Base-by-base conservation (phyloP, 345 rosid genomes). In the Boechera stricta region DNA sequence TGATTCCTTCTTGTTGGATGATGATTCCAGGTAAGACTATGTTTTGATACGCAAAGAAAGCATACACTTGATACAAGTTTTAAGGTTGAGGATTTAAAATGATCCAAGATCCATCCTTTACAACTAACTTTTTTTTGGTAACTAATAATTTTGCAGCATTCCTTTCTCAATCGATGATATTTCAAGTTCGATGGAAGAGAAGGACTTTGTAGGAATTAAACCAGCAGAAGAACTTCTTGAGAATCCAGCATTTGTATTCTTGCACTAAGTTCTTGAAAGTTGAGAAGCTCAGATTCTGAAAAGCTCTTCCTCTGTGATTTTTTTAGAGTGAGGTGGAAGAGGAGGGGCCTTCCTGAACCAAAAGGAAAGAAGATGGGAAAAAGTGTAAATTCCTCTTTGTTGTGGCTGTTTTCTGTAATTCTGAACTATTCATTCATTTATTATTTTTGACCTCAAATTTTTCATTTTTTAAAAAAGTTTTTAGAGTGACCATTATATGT, bases 111-210 rank as follows among this genome's bases (percentile, higher is more conserved):
- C 10, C 42, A 60, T 59, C 31, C 2, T 42, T 41, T 6, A 39
- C 44, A 59, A 15, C 38, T 24, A 63, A 67, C 53, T 47, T 7
- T 38, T 9, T 38, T 0, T 38, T 38, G 11, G 42, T 38, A 38
- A 38, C 42, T 38, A 2, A 8, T 38, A 39, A 39, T 39, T 39
- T 39, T 56, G 66, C 92, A 90, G 98, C 85, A 93, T 96, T 74
- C 99, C 96, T 18, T 96, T 93, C 92, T 91, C 99, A 7, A 86
- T 93, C 5, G 97, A 96, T 35, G 99, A 96, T 80, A 90, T 96
- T 18, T 85, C 98, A 9, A 87, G 82, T 83, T 79, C 97, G 48
- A 77, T 96, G 77, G 87, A 87, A 86, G 99, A 87, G 85, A 93
- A 84, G 83, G 99, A 96, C 77, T 96, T 96, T 75, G 77, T 77